These are phyloP conservation scores for Asterella californica DNA, from an alignment of 225 moss, liverwort and hornwort species.

Conservation along the genomic window DNA sequence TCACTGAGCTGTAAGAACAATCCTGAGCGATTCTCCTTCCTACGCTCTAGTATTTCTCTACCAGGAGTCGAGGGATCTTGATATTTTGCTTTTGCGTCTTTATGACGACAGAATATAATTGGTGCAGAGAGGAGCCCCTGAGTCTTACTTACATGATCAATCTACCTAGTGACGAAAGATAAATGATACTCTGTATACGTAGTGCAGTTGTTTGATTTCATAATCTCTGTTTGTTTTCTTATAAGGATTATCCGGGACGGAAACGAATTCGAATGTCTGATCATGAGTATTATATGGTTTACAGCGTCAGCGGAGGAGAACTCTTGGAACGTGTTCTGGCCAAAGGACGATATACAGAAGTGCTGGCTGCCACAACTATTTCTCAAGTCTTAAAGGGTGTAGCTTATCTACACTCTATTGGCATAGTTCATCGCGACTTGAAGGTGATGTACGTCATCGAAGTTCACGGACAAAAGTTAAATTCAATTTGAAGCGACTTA, in stretches of 20 bases:
- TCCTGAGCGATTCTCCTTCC: not conserved
- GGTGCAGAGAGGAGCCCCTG: no score
- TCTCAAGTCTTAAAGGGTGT: constrained; percentile 71
- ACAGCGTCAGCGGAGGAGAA: constrained; percentile 78
- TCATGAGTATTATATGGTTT: not conserved
- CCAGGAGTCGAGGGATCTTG: not conserved
- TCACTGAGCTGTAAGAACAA: constrained; percentile 68
- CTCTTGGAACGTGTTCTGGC: constrained; percentile 66
- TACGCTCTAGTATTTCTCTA: no score
- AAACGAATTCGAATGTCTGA: not conserved
- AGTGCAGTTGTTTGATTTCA: no score
- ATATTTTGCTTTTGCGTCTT: no score
- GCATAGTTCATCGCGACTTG: constrained; percentile 72
- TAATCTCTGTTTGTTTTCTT: no score
- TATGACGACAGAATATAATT: no score
- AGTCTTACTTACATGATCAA: no score
- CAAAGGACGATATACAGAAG: constrained; percentile 56
- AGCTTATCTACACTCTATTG: constrained; percentile 72
- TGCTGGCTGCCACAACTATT: constrained; percentile 58
- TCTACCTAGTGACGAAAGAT: no score
- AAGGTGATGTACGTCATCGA: constrained; percentile 42
- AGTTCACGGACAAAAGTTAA: not conserved
- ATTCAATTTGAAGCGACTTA: no score
- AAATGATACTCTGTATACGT: no score
- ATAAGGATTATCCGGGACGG: not conserved